Evolutionary conservation across 192 early-diverging fungal species (phyloP).

Genomic region (Dissophora ornata): DNA sequence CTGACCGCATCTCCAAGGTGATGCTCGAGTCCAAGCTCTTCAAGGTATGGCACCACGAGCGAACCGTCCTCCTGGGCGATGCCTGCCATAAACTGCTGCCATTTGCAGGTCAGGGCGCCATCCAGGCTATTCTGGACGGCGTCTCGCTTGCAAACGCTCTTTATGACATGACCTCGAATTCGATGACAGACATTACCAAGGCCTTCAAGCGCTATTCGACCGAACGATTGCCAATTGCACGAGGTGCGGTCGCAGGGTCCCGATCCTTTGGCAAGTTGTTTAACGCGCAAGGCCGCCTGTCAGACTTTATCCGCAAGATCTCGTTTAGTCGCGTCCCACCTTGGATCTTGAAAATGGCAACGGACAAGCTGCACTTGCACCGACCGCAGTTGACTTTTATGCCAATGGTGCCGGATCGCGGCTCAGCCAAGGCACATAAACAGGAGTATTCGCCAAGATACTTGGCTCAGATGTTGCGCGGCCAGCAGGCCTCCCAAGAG

Average conservation of each 20-base stretch:
- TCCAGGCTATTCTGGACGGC: conserved; percentile 41
- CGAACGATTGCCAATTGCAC: conserved; percentile 30
- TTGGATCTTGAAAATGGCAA: conserved; percentile 30
- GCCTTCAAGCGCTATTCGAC: conserved; percentile 34
- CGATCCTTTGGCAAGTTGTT: conserved; percentile 32
- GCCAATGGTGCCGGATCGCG: conserved; percentile 46
- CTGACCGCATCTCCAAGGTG: conserved; percentile 43
- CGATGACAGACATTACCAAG: conserved; percentile 27
- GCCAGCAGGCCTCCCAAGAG: background rate
- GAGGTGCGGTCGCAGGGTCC: conserved; percentile 13
- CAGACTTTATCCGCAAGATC: conserved; percentile 34
- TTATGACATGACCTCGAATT: conserved; percentile 37
- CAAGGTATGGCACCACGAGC: conserved; percentile 50
- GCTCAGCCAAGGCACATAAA: conserved; percentile 16
- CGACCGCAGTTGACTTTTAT: conserved; percentile 42
- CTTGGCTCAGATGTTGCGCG: background rate
- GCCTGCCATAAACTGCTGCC: conserved; percentile 51
- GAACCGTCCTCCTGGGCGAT: conserved; percentile 51
- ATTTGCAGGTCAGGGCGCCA: conserved; percentile 45
- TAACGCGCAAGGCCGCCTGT: conserved; percentile 15
- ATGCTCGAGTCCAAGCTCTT: conserved; percentile 52
- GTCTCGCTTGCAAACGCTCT: conserved; percentile 39
- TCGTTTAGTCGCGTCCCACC: conserved; percentile 32
- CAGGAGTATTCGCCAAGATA: conserved; percentile 48
- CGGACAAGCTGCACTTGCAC: conserved; percentile 38